Percentiles rank a stretch among this genome's conserved stretches.
Evolutionary conservation across 1,139 yeast genomes (phyloP).

Genomic region (Suhomyces chickasaworum): DNA sequence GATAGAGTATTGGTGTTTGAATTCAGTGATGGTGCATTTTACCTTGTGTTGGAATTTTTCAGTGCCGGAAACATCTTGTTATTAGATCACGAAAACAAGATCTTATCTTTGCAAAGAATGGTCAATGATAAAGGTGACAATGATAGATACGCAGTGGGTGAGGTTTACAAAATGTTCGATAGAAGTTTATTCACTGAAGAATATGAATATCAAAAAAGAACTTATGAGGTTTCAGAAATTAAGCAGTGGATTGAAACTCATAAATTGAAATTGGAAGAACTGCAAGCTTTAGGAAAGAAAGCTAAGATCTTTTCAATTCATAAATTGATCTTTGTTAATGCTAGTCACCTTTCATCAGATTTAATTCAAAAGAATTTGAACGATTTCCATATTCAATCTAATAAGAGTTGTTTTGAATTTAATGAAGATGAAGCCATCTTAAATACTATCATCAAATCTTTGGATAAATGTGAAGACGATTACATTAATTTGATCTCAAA

Average conservation of each 20-base stretch:
- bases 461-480: constrained; percentile 52
- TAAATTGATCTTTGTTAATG: constrained; percentile 66
- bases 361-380: constrained; percentile 62
- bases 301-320: constrained; percentile 63
- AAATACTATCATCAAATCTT: constrained; percentile 39
- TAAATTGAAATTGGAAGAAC: constrained; percentile 27
- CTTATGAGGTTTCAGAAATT: constrained; percentile 40
- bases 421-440: constrained; percentile 24
- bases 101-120: constrained; percentile 72
- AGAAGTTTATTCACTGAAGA: constrained; percentile 43
- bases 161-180: constrained; percentile 63
- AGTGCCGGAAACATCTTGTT: constrained; percentile 91
- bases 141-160: constrained; percentile 71
- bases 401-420: constrained; percentile 41
- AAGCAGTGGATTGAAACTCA: constrained; percentile 52
- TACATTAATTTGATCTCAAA: constrained; percentile 28
- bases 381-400: constrained; percentile 49
- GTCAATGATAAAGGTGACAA: constrained; percentile 72
- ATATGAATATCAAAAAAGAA: constrained; percentile 16
- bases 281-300: constrained; percentile 27
- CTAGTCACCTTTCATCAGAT: constrained; percentile 78
- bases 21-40: constrained; percentile 78
- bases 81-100: constrained; percentile 67
- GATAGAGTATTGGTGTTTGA: constrained; percentile 81
- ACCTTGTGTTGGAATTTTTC: constrained; percentile 85